Percentiles rank a stretch among this genome's conserved stretches.
phyloP scores from a whole-genome alignment of 257 asterid species.

The Pogostemon cablin region DNA sequence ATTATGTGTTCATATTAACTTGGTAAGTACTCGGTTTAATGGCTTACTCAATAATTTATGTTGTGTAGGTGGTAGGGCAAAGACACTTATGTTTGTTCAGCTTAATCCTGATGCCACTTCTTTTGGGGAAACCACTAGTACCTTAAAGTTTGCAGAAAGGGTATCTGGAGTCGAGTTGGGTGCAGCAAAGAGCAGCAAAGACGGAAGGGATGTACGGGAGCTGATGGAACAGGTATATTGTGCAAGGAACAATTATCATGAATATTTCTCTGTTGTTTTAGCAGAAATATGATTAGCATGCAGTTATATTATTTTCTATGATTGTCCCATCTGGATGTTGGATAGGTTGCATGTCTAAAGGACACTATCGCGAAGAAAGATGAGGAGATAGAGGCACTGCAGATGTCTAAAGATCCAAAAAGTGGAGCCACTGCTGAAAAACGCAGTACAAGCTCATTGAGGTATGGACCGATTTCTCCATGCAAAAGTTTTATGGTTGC shows the following conservation, averaged over 20 bases:
- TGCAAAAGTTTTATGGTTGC: conserved; percentile 25
- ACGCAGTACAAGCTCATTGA: conserved; percentile 41
- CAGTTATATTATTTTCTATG: neutral
- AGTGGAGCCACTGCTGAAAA: conserved; percentile 29
- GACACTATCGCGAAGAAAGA: conserved; percentile 85
- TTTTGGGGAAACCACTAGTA: conserved; percentile 61
- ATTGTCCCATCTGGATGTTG: neutral
- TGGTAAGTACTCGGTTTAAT: neutral
- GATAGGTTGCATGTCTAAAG: conserved; percentile 81
- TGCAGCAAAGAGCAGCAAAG: conserved; percentile 93
- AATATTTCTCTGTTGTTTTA: neutral
- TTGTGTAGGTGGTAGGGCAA: conserved; percentile 82
- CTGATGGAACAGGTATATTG: conserved; percentile 84
- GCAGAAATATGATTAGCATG: too few species aligned
- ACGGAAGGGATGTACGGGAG: conserved; percentile 77
- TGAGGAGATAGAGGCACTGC: conserved; percentile 77
- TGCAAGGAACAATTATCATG: neutral
- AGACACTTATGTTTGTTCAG: conserved; percentile 98
- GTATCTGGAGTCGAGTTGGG: conserved; percentile 98
- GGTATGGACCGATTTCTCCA: conserved; percentile 49
- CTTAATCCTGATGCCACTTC: conserved; percentile 82
- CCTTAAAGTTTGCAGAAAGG: conserved; percentile 97
- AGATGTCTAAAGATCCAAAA: conserved; percentile 51
- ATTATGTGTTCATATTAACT: too few species aligned
- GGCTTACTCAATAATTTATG: conserved; percentile 8